Evolutionary conservation across 169 alveolate species (phyloP), one percentile per base, ranked within the genome.

Genomic region (Plasmodium fragile): DNA sequence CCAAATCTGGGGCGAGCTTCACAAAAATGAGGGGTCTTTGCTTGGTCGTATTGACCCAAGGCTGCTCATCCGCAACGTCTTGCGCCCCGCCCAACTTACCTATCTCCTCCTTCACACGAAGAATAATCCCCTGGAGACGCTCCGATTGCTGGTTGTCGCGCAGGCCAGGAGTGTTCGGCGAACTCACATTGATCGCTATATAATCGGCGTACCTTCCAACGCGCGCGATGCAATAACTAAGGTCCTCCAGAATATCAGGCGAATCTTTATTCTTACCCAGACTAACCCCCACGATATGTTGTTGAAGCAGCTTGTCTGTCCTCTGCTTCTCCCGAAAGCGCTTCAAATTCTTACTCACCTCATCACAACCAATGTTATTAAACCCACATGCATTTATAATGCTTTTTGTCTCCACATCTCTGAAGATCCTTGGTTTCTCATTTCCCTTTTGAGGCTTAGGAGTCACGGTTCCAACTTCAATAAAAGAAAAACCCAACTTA

Each of bases 131-230:
- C 8, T 96, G 81, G 52, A 97, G 90, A 45, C 92, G 93, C 30
- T 82, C 73, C 49, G 96, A 77, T 43, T 96, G 96, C 28, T 96
- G 96, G 22, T 94, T 87, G 28, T 95, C 97, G 18, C 98, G 96
- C 72, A 97, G 93, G 6, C 97, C 97, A 36, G 97, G 97, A 2
- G 98, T 97, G 93, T 97, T 97, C 1, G 98, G 98, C 30, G 98
- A 96, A 72, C 98, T 96, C 25, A 97, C 97, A 52, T 97, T 97
- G 13, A 97, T 92, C 32, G 97, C 97, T 7, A 97, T 69, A 45
- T 96, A 97, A 83, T 97, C 98, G 8, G 98, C 96, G 82, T 95
- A 97, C 43, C 95, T 93, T 10, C 96, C 98, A 5, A 97, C 82
- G n/a, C 87, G 90, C 34, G 71, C 65, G 41, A 97, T 89, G 28